Base-by-base conservation (phyloP, 2,329 filamentous ascomycete species). In the Aspergillus sclerotialis region DNA sequence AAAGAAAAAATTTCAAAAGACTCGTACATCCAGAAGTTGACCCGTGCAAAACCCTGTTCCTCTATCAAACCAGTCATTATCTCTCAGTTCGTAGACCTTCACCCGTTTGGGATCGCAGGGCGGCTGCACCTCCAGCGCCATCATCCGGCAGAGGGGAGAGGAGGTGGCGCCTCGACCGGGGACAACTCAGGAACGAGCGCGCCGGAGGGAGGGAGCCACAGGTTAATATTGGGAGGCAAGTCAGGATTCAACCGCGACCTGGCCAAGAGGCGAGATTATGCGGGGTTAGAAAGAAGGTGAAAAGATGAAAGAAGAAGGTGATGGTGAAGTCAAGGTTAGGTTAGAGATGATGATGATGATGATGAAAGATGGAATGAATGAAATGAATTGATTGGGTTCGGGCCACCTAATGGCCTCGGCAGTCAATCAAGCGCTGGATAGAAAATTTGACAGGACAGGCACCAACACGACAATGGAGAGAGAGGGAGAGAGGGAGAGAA, bases 1-100 rank as follows among this genome's bases (percentile, higher is more conserved):
- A 30, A 39, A 27, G 27, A 14, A 23, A 35, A 35, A 11, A 35
- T 16, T 21, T 30, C 36, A 36, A 45, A 32, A 35, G 41, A 26
- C 35, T 51, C 83, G 61, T 76, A 92, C 84, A 61, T 80, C 75
- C 44, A 81, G 67, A 45, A 84, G 76, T 45, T 80, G 75, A 30
- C 89, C 88, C 40, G 79, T 85, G 63, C 92, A 96, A 64, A 95
- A 95, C 43, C 92, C 92, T 30, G 92, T 98, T 45, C 92, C 92
- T 55, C 90, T 77, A 67, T 98, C 92, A 61, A 90, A 95, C 92
- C 92, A 98, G 78, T 96, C 92, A 74, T 94, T 94, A 68, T 94
- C 88, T 63, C 86, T 87, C 55, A 98, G 76, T 71, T 96, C 92
- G 65, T 98, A 98, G 60, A 98, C 92, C 73, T 98, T 98, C 65